These are phyloP conservation scores for Taiwanofungus camphoratus DNA, from an alignment of 1,284 basidiomycete genomes.

Conservation along the genomic window DNA sequence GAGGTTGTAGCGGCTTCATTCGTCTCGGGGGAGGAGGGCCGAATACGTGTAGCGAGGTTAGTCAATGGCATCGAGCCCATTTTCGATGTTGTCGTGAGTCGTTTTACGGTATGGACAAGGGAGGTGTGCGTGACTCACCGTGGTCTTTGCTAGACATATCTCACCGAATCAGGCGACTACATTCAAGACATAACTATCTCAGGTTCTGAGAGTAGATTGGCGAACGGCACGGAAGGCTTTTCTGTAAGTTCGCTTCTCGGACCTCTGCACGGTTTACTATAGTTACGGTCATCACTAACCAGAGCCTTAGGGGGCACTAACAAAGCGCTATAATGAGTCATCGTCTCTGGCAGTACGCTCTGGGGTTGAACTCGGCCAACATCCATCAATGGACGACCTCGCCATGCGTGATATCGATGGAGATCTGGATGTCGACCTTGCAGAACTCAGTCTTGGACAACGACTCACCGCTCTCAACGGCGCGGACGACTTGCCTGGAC, in stretches of 20 bases:
- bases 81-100: slow-evolving; percentile 62
- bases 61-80: slow-evolving; percentile 62
- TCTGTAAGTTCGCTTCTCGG: slow-evolving; percentile 11
- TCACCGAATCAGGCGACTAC: slow-evolving; percentile 52
- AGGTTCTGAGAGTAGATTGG: slow-evolving; percentile 38
- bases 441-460: slow-evolving; percentile 87
- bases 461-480: slow-evolving; percentile 71
- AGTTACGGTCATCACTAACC: background rate
- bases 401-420: slow-evolving; percentile 52
- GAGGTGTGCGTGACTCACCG: background rate
- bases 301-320: slow-evolving; percentile 32
- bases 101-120: background rate
- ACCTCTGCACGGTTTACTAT: background rate
- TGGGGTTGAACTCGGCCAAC: slow-evolving; percentile 57
- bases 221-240: slow-evolving; percentile 18
- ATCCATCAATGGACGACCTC: slow-evolving; percentile 50
- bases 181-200: slow-evolving; percentile 48
- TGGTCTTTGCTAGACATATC: slow-evolving; percentile 38
- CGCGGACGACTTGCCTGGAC: slow-evolving; percentile 27
- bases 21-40: slow-evolving; percentile 35
- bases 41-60: slow-evolving; percentile 55
- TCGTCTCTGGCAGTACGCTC: slow-evolving; percentile 55
- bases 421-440: slow-evolving; percentile 75
- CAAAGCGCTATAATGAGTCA: slow-evolving; percentile 62
- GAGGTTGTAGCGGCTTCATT: slow-evolving; percentile 47